These are phyloP conservation scores for Suhomyces emberorum DNA, from an alignment of 805 yeast species.

Conservation along the genomic window DNA sequence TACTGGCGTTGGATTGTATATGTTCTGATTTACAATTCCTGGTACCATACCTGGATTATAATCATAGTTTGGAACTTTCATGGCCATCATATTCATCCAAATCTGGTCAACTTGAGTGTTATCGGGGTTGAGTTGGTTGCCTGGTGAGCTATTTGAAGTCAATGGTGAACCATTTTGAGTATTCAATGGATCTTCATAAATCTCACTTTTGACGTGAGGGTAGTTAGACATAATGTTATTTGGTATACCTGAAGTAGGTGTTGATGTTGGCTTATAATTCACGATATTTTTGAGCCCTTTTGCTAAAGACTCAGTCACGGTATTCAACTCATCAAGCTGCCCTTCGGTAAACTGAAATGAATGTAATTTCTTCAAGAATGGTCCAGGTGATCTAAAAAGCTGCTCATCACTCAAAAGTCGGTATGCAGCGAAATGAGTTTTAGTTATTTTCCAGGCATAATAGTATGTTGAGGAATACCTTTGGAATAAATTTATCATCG, in stretches of 20 bases:
- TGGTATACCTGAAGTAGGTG: too few species aligned
- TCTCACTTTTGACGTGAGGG: neutral
- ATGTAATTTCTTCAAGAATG: slow-evolving; percentile 5
- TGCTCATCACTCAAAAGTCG: neutral
- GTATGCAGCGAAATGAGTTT: slow-evolving; percentile 5
- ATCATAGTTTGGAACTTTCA: slow-evolving; percentile 4
- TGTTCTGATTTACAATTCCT: neutral
- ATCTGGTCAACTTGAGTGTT: slow-evolving; percentile 11
- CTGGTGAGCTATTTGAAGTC: neutral
- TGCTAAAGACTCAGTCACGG: slow-evolving; percentile 5
- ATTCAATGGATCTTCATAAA: neutral
- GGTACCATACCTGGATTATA: neutral
- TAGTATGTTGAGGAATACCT: slow-evolving; percentile 9
- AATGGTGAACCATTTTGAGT: slow-evolving; percentile 1
- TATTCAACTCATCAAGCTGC: slow-evolving; percentile 10
- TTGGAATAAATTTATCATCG: slow-evolving; percentile 9
- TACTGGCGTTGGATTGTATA: neutral
- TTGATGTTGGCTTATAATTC: slow-evolving; percentile 2
- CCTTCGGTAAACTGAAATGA: slow-evolving; percentile 10
- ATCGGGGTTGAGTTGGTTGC: neutral
- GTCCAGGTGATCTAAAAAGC: slow-evolving; percentile 8
- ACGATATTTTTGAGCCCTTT: slow-evolving; percentile 5
- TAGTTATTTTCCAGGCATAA: slow-evolving; percentile 16
- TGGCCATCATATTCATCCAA: slow-evolving; percentile 12
- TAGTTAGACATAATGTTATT: too few species aligned